Base-by-base conservation (phyloP, 2,329 filamentous ascomycete species). In the Akanthomyces dipterigenus region DNA sequence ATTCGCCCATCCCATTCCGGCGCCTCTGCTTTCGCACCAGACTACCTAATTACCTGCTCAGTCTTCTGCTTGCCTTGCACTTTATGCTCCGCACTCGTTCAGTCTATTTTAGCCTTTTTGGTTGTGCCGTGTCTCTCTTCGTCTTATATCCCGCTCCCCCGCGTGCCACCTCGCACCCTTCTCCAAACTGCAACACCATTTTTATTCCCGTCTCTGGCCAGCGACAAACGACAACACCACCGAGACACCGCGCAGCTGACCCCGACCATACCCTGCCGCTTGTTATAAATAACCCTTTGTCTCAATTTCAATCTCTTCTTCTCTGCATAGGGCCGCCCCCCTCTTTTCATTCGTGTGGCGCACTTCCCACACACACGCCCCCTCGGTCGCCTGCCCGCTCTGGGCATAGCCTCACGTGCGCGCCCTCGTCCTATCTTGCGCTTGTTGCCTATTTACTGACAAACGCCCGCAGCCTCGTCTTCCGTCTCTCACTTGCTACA, bases 321-420 rank as follows among this genome's bases (percentile, higher is more conserved):
- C 24, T 55, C 24, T 55, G 14, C 38, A 55, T 42, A 24, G 22
- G 20, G 31, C 31, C 3, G 31, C 16, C 42, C 42, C 42, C 40
- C 28, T 24, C n/a, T 56, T 48, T 24, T 48, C n/a, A 8, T 55
- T 24, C 31, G 26, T 42, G 46, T 59, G 56, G 56, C 28, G 26
- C 14, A 12, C 48, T 28, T 45, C 28, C 18, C 38, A 26, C 57
- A 46, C 40, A 34, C 31, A 34, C 31, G 28, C 48, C 38, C 57
- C 26, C 46, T 53, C 58, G 50, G 50, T 61, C 43, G 50, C 51
- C 26, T 48, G 40, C 58, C 58, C 43, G 28, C 50, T 61, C 58
- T 55, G 18, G 50, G 58, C 50, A 55, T 61, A 55, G 58, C 50
- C 58, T 61, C 58, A 61, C 58, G 58, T 61, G 58, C 42, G 49